A percentile compares a stretch with the other conserved stretches of the same genome.
These are phyloP conservation scores for Millerago galiae DNA, from an alignment of 805 yeast genomes.

Conservation along the genomic window DNA sequence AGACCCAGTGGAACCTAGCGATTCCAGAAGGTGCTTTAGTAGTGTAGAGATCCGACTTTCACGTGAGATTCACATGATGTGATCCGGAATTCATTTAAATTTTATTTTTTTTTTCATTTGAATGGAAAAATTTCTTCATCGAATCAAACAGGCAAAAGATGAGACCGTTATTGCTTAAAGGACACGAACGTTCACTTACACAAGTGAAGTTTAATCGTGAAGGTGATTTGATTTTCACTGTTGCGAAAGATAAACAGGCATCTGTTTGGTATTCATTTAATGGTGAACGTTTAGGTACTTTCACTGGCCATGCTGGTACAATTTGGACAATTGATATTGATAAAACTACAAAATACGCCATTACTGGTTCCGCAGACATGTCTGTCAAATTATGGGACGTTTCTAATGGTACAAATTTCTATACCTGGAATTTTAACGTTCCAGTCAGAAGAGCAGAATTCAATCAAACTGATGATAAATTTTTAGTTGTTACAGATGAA, in stretches of 20 bases:
- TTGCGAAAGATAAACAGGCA: constrained; percentile 85
- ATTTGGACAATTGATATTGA: constrained; percentile 92
- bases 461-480: constrained; percentile 59
- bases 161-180: constrained; percentile 74
- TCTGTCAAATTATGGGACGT: constrained; percentile 81
- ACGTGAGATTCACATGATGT: not conserved
- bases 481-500: constrained; percentile 78
- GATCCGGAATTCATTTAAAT: not conserved
- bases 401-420: constrained; percentile 66
- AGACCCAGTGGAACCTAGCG: too few relatives aligned
- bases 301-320: constrained; percentile 85
- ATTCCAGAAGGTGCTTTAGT: too few relatives aligned
- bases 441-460: constrained; percentile 93
- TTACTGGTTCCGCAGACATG: constrained; percentile 90
- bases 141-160: constrained; percentile 24
- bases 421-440: constrained; percentile 67
- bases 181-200: constrained; percentile 96
- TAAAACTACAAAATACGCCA: constrained; percentile 54
- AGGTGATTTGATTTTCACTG: constrained; percentile 89
- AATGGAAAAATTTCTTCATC: not conserved
- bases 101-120: not conserved
- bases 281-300: constrained; percentile 95
- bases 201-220: constrained; percentile 94
- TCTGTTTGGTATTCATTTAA: constrained; percentile 91
- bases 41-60: not conserved